phyloP scores from a whole-genome alignment of 2,329 filamentous ascomycete species.

The Diplodia seriata region DNA sequence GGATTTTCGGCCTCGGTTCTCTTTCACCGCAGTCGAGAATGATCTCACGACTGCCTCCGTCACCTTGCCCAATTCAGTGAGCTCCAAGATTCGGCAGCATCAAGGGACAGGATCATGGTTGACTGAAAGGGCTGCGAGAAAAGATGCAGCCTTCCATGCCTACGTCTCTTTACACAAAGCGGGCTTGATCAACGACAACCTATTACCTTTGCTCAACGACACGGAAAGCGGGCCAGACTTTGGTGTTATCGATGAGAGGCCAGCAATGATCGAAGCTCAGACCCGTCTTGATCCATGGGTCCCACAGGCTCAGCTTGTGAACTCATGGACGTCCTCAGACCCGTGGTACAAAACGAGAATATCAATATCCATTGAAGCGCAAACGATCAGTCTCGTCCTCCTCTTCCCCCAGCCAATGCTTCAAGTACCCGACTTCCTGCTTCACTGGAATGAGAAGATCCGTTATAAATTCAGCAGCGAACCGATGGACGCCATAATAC shows the following conservation, averaged over 20 bases:
- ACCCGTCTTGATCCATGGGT: conserved; percentile 45
- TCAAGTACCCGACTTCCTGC: conserved; percentile 35
- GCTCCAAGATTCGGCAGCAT: conserved; percentile 64
- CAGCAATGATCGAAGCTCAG: conserved; percentile 40
- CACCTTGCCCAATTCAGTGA: conserved; percentile 72
- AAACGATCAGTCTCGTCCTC: conserved; percentile 38
- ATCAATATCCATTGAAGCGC: conserved; percentile 9
- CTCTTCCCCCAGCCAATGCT: conserved; percentile 39
- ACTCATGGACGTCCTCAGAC: not conserved
- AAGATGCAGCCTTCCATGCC: conserved; percentile 84
- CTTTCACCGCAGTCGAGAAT: conserved; percentile 54
- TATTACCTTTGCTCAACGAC: conserved; percentile 64
- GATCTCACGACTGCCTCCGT: conserved; percentile 64
- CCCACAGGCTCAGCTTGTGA: not conserved
- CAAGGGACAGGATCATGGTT: conserved; percentile 65
- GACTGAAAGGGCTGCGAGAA: conserved; percentile 74
- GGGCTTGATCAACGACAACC: conserved; percentile 76
- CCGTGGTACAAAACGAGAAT: conserved; percentile 13
- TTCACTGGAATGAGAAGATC: conserved; percentile 45
- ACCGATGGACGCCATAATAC: conserved; percentile 27
- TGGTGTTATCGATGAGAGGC: conserved; percentile 37
- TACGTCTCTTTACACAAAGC: conserved; percentile 73
- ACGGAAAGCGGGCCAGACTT: conserved; percentile 11
- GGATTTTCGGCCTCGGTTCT: conserved; percentile 72
- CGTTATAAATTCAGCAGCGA: conserved; percentile 38